These are phyloP conservation scores for Emericellopsis atlantica DNA, from an alignment of 2,329 filamentous ascomycete genomes.

Conservation along the genomic window DNA sequence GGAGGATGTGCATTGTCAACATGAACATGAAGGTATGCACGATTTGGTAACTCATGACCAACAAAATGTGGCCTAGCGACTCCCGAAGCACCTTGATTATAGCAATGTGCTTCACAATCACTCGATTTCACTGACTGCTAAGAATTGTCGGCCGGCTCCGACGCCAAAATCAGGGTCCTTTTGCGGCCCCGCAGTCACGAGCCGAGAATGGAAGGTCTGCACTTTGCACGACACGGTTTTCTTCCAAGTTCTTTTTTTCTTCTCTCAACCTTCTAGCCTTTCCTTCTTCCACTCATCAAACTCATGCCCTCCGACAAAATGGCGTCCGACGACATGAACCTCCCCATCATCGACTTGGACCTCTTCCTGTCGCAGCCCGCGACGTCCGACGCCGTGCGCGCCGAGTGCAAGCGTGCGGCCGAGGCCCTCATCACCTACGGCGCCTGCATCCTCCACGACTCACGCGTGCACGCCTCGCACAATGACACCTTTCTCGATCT, in stretches of 20 bases:
- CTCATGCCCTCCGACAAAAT: background rate
- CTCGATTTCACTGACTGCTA: too few species aligned
- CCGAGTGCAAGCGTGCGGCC: conserved; percentile 41
- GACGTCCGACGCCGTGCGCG: conserved; percentile 28
- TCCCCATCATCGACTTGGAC: conserved; percentile 48
- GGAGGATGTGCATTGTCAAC: too few species aligned
- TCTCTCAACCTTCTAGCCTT: background rate
- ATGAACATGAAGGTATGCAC: too few species aligned
- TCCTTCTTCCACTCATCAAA: background rate
- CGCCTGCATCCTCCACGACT: conserved; percentile 47
- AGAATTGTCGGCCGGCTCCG: conserved; percentile 4
- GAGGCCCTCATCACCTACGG: conserved; percentile 46
- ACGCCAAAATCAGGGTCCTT: background rate
- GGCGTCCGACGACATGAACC: conserved; percentile 30
- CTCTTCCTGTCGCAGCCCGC: conserved; percentile 33
- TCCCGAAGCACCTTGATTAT: too few species aligned
- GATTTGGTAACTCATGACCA: too few species aligned
- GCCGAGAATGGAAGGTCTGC: background rate
- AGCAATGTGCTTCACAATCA: too few species aligned
- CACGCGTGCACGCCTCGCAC: conserved; percentile 40
- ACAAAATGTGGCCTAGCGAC: too few species aligned
- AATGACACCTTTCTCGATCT: conserved; percentile 47
- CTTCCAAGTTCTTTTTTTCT: background rate
- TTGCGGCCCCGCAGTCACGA: background rate
- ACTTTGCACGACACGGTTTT: background rate